A percentile compares a stretch with the other conserved stretches of the same genome.
phyloP scores from a whole-genome alignment of 2,329 filamentous ascomycete species.

The Bipolaris victoriae region DNA sequence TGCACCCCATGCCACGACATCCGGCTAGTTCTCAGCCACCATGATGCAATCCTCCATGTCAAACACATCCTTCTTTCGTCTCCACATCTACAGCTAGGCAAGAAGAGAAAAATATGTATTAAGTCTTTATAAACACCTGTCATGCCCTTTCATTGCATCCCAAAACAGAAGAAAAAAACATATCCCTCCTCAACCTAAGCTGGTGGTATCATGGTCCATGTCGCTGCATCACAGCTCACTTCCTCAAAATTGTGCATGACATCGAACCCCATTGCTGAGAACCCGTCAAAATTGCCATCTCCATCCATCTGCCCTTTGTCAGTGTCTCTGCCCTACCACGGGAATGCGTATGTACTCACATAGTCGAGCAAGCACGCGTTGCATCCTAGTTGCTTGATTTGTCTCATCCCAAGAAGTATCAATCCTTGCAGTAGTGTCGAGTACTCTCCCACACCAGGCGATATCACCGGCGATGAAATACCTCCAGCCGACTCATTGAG shows the following conservation, averaged over 20 bases:
- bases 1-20: conserved; percentile 9
- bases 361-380: conserved; percentile 77
- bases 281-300: conserved; percentile 74
- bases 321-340: conserved; percentile 21
- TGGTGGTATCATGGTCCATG: conserved; percentile 64
- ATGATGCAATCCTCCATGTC: neutral
- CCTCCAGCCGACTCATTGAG: conserved; percentile 69
- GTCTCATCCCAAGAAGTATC: conserved; percentile 78
- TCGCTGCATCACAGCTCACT: conserved; percentile 70
- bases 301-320: conserved; percentile 65
- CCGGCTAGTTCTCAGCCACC: neutral
- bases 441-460: conserved; percentile 69
- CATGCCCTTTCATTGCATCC: neutral
- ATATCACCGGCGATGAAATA: conserved; percentile 80
- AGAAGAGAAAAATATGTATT: no score
- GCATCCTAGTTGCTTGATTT: conserved; percentile 79
- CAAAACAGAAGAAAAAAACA: neutral
- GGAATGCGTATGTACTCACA: conserved; percentile 61
- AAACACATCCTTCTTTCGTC: no score
- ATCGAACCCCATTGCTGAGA: conserved; percentile 80
- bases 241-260: conserved; percentile 82
- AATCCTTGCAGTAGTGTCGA: conserved; percentile 77
- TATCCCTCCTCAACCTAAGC: conserved; percentile 18
- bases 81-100: no score
- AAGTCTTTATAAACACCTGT: neutral